phyloP scores from a whole-genome alignment of 306 rosid species.

The Malus sylvestris region DNA sequence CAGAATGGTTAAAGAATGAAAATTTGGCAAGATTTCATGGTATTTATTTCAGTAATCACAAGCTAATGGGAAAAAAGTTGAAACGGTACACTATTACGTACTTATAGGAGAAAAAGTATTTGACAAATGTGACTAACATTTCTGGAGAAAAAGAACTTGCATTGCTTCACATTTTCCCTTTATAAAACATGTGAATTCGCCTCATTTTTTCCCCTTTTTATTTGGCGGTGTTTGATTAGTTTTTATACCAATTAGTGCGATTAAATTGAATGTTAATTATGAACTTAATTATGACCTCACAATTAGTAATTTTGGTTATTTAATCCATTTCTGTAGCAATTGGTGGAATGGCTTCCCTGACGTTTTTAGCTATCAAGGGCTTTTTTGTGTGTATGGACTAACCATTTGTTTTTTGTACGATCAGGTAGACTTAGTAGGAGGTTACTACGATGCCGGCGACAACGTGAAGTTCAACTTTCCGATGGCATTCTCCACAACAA shows the following conservation, averaged over 20 bases:
- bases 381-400: too few species aligned
- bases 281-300: neutral
- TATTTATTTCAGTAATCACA: neutral
- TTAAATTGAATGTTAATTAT: neutral
- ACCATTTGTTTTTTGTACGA: neutral
- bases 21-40: neutral
- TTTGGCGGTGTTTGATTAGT: neutral
- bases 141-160: too few species aligned
- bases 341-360: too few species aligned
- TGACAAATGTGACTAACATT: neutral
- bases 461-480: constrained; percentile 20
- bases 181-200: neutral
- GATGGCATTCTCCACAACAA: constrained; percentile 17
- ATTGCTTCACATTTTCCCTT: too few species aligned
- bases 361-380: too few species aligned
- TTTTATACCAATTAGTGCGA: neutral
- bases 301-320: too few species aligned
- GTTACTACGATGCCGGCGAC: constrained; percentile 18
- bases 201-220: neutral
- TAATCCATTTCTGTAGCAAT: too few species aligned
- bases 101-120: neutral
- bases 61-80: neutral
- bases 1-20: neutral
- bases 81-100: neutral
- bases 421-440: constrained; percentile 18